Evolutionary conservation across 1,139 yeast species (phyloP).

Genomic region (Petasospora rhodanensis): DNA sequence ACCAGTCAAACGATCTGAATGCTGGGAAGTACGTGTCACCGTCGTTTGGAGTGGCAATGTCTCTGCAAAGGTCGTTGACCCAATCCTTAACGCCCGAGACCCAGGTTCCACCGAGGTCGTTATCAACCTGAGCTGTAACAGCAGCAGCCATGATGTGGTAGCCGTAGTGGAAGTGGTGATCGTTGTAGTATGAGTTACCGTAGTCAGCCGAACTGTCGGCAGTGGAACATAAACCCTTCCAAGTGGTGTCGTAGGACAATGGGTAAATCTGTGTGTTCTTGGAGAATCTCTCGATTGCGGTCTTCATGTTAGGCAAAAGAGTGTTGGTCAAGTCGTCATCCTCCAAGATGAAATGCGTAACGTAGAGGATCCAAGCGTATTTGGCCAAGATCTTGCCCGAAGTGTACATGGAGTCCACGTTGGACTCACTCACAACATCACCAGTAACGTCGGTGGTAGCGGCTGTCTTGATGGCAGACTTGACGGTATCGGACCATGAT

Average conservation of each 20-base stretch:
- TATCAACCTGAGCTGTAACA: constrained; percentile 53
- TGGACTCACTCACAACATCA: constrained; percentile 55
- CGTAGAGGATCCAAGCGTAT: constrained; percentile 68
- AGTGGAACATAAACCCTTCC: constrained; percentile 73
- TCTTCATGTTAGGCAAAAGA: constrained; percentile 48
- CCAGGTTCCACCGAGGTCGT: constrained; percentile 46
- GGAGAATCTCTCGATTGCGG: constrained; percentile 58
- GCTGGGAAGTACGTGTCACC: constrained; percentile 64
- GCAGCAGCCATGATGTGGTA: constrained; percentile 76
- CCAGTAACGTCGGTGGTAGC: constrained; percentile 49
- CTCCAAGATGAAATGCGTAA: constrained; percentile 50
- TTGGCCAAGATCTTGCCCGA: constrained; percentile 73
- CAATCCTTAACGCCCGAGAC: constrained; percentile 45
- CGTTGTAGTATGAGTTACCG: constrained; percentile 75
- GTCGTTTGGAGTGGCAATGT: constrained; percentile 61
- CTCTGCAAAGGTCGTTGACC: constrained; percentile 60
- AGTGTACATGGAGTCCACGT: constrained; percentile 71
- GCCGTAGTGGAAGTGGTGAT: constrained; percentile 80
- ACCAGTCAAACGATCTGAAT: constrained; percentile 75
- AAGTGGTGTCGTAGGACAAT: constrained; percentile 57
- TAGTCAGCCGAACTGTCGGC: constrained; percentile 56
- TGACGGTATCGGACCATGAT: constrained; percentile 38
- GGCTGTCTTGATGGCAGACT: constrained; percentile 39
- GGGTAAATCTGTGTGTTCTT: constrained; percentile 51
- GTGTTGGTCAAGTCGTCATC: constrained; percentile 43